A percentile compares a stretch with the other conserved stretches of the same genome.
phyloP scores from a whole-genome alignment of 2,329 filamentous ascomycete genomes.

The Penicillium thymicola region DNA sequence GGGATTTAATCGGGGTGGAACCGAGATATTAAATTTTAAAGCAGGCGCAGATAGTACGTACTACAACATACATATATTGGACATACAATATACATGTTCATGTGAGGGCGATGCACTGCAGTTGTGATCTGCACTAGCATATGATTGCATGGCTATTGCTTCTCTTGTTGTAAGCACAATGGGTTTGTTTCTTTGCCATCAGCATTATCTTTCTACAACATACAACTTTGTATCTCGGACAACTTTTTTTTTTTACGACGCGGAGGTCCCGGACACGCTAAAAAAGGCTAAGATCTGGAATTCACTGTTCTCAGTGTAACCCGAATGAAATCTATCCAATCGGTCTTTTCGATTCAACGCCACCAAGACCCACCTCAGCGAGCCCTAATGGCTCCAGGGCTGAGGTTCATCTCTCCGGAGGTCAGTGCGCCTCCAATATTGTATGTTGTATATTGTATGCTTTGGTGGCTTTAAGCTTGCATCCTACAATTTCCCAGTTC shows the following conservation, averaged over 20 bases:
- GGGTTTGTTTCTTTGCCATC: too few species aligned
- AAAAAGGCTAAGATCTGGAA: not conserved
- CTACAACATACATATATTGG: too few species aligned
- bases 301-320: not conserved
- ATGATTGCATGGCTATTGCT: too few species aligned
- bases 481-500: not conserved
- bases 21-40: not conserved
- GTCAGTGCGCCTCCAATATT: not conserved
- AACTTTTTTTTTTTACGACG: not conserved
- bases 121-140: not conserved
- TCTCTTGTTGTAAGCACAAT: too few species aligned
- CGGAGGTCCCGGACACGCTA: not conserved
- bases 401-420: not conserved
- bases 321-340: not conserved
- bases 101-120: not conserved
- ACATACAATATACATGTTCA: too few species aligned
- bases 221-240: not conserved
- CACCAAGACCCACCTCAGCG: not conserved
- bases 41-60: too few species aligned
- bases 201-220: too few species aligned
- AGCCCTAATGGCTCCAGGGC: not conserved
- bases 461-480: not conserved
- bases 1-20: not conserved
- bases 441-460: not conserved
- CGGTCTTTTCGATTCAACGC: fast-evolving